Percentiles rank a stretch among this genome's conserved stretches.
Evolutionary conservation across 1,139 yeast species (phyloP).

Genomic region (Blastobotrys aristatus): DNA sequence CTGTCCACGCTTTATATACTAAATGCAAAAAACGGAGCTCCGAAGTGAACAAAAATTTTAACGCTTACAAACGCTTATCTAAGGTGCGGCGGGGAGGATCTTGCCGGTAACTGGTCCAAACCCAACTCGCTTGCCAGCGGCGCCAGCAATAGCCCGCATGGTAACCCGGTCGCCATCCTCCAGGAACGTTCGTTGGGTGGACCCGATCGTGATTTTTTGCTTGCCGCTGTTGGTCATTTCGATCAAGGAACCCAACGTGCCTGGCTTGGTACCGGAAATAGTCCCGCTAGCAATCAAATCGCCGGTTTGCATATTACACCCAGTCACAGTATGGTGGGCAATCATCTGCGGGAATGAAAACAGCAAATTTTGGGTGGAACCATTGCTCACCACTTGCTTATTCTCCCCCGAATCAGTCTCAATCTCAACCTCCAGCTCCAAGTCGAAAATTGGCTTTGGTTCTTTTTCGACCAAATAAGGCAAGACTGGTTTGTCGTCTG

Average conservation of each 20-base stretch:
- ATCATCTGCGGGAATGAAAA: constrained; percentile 30
- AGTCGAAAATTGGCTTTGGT: constrained; percentile 19
- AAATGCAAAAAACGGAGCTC: too few relatives aligned
- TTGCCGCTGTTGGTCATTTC: constrained; percentile 25
- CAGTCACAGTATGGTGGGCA: constrained; percentile 29
- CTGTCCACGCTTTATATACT: too few relatives aligned
- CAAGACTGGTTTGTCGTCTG: constrained; percentile 17
- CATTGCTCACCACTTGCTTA: constrained; percentile 14
- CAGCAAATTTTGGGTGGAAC: constrained; percentile 21
- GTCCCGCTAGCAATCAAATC: constrained; percentile 31
- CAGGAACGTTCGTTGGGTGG: constrained; percentile 18
- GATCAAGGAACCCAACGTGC: constrained; percentile 24
- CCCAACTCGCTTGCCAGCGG: constrained; percentile 20
- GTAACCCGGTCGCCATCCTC: constrained; percentile 26
- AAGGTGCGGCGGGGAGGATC: constrained; percentile 14
- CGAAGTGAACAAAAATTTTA: neutral
- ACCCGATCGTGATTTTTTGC: constrained; percentile 17
- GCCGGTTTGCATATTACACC: constrained; percentile 27
- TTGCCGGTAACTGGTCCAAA: constrained; percentile 23
- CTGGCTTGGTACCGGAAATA: constrained; percentile 21
- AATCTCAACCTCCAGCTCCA: constrained; percentile 20
- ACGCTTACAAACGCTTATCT: neutral
- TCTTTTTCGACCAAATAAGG: constrained; percentile 22
- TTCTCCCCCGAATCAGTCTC: constrained; percentile 16
- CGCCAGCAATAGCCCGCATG: constrained; percentile 19